Evolutionary conservation across 352 stramenopile genomes (phyloP).

Genomic region (Pythium coloratum): DNA sequence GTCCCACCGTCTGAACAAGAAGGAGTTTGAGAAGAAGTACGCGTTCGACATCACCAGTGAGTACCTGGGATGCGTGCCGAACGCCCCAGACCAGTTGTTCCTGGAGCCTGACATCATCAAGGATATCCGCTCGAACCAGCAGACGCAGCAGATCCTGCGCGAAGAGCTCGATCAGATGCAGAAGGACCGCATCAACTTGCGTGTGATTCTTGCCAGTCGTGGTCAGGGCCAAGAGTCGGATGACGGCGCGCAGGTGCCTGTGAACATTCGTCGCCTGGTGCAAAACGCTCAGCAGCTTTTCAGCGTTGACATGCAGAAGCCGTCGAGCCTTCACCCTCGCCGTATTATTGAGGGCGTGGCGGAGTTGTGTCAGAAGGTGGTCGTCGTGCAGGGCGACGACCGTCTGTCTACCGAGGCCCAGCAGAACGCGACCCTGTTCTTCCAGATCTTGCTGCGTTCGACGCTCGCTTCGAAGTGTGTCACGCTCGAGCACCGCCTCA

Average conservation of each 20-base stretch:
- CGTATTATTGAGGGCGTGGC: conserved; percentile 91
- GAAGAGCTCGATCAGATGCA: conserved; percentile 94
- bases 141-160: conserved; percentile 92
- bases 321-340: conserved; percentile 91
- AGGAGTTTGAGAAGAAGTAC: conserved; percentile 94
- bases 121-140: conserved; percentile 92
- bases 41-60: conserved; percentile 92
- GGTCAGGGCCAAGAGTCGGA: conserved; percentile 93
- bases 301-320: conserved; percentile 92
- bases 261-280: conserved; percentile 95
- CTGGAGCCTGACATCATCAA: conserved; percentile 86
- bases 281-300: conserved; percentile 96
- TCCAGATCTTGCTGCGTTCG: conserved; percentile 97
- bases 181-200: conserved; percentile 93
- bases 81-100: conserved; percentile 83
- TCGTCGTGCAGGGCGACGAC: conserved; percentile 96
- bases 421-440: conserved; percentile 97
- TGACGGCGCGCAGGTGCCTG: conserved; percentile 87
- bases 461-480: conserved; percentile 96
- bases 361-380: conserved; percentile 93
- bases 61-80: conserved; percentile 89
- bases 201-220: conserved; percentile 94
- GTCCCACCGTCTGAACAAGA: conserved; percentile 87
- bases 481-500: conserved; percentile 95
- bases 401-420: conserved; percentile 95